These are phyloP conservation scores for Amniculicola lignicola DNA, from an alignment of 495 filamentous ascomycete genomes.

Conservation along the genomic window DNA sequence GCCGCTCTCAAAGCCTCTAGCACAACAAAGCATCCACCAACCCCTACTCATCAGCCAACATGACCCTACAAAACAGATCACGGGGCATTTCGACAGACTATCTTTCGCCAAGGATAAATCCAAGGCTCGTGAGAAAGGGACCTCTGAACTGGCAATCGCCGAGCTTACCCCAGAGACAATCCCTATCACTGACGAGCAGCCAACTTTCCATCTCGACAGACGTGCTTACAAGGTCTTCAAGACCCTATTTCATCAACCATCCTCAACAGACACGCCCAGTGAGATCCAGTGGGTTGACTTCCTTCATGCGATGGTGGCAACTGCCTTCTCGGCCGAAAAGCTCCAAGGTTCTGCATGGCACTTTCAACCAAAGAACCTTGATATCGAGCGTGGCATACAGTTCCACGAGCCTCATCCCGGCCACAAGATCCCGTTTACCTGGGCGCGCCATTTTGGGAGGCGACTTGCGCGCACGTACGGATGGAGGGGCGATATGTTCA, in stretches of 20 bases:
- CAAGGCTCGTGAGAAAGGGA: neutral
- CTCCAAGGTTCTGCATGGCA: conserved; percentile 54
- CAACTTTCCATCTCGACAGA: neutral
- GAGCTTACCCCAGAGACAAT: neutral
- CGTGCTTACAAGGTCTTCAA: conserved; percentile 45
- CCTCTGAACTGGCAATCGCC: neutral
- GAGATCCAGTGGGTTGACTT: conserved; percentile 52
- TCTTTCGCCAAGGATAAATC: neutral
- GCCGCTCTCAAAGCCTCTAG: neutral
- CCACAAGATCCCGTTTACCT: conserved; percentile 46
- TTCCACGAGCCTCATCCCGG: conserved; percentile 53
- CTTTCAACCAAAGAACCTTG: conserved; percentile 41
- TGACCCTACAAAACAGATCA: neutral
- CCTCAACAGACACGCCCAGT: conserved; percentile 32
- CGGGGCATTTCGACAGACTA: neutral
- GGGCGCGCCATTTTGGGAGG: conserved; percentile 45
- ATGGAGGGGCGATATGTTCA: conserved; percentile 44
- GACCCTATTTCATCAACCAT: conserved; percentile 44
- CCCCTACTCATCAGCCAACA: neutral
- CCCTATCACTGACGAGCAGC: neutral
- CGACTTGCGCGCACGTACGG: conserved; percentile 49
- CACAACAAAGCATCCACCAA: neutral
- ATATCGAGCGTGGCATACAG: conserved; percentile 47
- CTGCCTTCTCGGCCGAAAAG: conserved; percentile 48
- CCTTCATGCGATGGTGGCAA: conserved; percentile 48